A percentile compares a stretch with the other conserved stretches of the same genome.
These are phyloP conservation scores for Pseudocercospora crystallina DNA, from an alignment of 2,329 filamentous ascomycete species.

Conservation along the genomic window DNA sequence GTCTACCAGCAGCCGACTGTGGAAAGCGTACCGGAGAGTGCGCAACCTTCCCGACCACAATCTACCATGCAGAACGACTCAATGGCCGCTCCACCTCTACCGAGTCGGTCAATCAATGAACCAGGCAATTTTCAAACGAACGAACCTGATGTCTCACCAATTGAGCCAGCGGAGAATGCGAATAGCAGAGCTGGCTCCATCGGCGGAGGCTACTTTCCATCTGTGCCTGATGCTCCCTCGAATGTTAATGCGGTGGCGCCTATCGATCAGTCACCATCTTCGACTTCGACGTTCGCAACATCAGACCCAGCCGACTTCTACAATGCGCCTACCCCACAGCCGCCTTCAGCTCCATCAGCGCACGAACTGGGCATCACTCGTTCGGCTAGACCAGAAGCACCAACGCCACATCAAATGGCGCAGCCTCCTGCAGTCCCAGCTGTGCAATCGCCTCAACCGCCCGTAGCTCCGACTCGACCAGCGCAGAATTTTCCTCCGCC, in stretches of 20 bases:
- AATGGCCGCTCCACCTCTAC: constrained; percentile 49
- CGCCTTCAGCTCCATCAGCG: constrained; percentile 12
- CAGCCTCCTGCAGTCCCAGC: constrained; percentile 11
- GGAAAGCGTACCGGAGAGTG: constrained; percentile 61
- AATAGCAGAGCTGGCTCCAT: constrained; percentile 47
- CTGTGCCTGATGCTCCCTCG: constrained; percentile 45
- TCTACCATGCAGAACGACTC: constrained; percentile 25
- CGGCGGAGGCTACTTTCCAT: constrained; percentile 60
- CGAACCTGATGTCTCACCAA: constrained; percentile 51
- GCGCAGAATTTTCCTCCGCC: constrained; percentile 10
- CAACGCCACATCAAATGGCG: constrained; percentile 16
- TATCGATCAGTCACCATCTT: constrained; percentile 5
- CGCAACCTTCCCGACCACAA: constrained; percentile 41
- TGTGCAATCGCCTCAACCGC: constrained; percentile 15
- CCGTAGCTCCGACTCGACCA: constrained; percentile 20
- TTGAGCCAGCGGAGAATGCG: constrained; percentile 42
- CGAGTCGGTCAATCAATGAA: background rate
- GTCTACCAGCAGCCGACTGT: constrained; percentile 53
- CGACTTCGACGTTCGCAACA: constrained; percentile 8
- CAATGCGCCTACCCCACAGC: constrained; percentile 12
- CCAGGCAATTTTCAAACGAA: background rate
- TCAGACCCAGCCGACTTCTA: constrained; percentile 25
- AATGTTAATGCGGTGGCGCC: constrained; percentile 16
- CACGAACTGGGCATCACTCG: constrained; percentile 10
- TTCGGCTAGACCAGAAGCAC: constrained; percentile 9